Evolutionary conservation across 768 basidiomycete species (phyloP), one percentile per base, ranked within the genome.

Genomic region (Kwoniella sp.): DNA sequence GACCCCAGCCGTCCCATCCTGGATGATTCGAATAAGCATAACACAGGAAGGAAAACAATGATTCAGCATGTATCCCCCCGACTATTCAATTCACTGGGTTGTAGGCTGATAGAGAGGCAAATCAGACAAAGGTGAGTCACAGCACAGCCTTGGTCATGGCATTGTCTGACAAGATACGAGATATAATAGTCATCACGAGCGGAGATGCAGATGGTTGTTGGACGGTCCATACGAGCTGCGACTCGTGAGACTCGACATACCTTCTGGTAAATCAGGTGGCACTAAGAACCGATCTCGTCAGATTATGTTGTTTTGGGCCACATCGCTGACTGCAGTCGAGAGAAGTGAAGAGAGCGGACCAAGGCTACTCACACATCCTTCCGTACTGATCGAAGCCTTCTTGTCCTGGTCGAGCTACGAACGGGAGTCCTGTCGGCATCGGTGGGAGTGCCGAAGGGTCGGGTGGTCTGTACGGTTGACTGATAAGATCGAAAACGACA

Each of bases 1-100:
- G 60, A 56, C 76, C 76, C 76, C 76, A 77, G 1, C 76, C 76
- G 30, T 77, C 76, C 70, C 68, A 77, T 38, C 76, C 76, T 77
- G 37, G 12, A 30, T 31, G 38, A 31, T 20, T 55, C 28, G 37
- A n/a, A 23, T 20, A 11, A 12, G 61, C 29, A 12, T n/a, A 17
- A 1, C 13, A 29, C 28, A 53, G 23, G 28, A 20, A 22, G 47
- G 26, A 45, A 15, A 26, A n/a, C n/a, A n/a, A n/a, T n/a, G n/a
- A n/a, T n/a, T n/a, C n/a, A n/a, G n/a, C n/a, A n/a, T n/a, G n/a
- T n/a, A n/a, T n/a, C n/a, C n/a, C n/a, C n/a, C n/a, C n/a, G n/a
- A n/a, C n/a, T n/a, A n/a, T n/a, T n/a, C n/a, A n/a, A n/a, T n/a
- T n/a, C n/a, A n/a, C n/a, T n/a, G n/a, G n/a, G n/a, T n/a, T n/a